These are phyloP conservation scores for Casuarina cunninghamiana DNA, from an alignment of 306 rosid species.

Conservation along the genomic window DNA sequence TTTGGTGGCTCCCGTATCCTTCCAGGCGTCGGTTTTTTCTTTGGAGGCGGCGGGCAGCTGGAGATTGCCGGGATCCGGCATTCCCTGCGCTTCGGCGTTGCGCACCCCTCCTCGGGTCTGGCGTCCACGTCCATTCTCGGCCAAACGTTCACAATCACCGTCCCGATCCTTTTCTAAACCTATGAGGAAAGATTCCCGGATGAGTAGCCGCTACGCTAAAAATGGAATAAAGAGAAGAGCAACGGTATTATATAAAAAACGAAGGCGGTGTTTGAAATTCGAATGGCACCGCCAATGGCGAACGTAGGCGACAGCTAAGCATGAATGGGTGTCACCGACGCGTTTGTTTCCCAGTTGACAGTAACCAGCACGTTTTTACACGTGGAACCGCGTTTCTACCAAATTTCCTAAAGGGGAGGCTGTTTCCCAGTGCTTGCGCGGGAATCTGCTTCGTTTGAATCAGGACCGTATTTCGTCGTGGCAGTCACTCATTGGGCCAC, in stretches of 20 bases:
- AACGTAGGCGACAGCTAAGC: conserved; percentile 35
- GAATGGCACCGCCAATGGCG: conserved; percentile 7
- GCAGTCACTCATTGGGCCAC: background rate
- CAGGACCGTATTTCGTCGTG: background rate
- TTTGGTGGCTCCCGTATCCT: conserved; percentile 48
- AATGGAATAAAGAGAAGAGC: background rate
- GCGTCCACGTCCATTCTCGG: conserved; percentile 29
- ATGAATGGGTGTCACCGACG: background rate
- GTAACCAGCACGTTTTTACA: background rate
- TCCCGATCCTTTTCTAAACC: background rate
- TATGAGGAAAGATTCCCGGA: background rate
- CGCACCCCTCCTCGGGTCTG: conserved; percentile 49
- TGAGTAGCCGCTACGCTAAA: conserved; percentile 6
- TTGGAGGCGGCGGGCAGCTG: conserved; percentile 69
- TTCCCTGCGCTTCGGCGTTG: conserved; percentile 59
- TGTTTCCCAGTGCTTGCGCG: conserved; percentile 47
- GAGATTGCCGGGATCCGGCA: conserved; percentile 47
- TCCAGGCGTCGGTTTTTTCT: conserved; percentile 51
- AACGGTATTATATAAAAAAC: conserved; percentile 7
- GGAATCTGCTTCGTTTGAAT: conserved; percentile 35
- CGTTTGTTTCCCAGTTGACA: background rate
- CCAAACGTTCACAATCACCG: conserved; percentile 5
- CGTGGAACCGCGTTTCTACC: conserved; percentile 34
- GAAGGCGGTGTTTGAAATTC: conserved; percentile 21
- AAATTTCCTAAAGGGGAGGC: conserved; percentile 45